A percentile compares a stretch with the other conserved stretches of the same genome.
Evolutionary conservation across 140 eudicot species (phyloP).

Genomic region (Senecio squalidus): DNA sequence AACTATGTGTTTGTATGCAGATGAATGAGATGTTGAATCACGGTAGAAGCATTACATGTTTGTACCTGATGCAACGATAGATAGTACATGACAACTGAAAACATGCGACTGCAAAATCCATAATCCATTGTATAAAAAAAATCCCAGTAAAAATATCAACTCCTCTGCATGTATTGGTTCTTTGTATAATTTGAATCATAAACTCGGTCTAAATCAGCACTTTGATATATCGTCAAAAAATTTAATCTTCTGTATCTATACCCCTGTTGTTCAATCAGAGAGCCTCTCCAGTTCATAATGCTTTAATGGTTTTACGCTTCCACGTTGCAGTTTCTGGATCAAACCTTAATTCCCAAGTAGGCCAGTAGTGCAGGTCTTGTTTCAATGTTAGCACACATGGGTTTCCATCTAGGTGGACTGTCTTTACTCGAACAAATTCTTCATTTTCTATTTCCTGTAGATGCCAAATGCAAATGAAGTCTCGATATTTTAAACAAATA

Average conservation of each 20-base stretch:
- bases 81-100: background rate
- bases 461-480: background rate
- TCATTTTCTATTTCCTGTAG: slow-evolving; percentile 59
- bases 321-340: slow-evolving; percentile 60
- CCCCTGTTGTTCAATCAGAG: slow-evolving; percentile 2
- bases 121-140: slow-evolving; percentile 7
- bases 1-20: background rate
- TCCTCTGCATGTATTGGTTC: background rate
- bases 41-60: background rate
- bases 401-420: slow-evolving; percentile 67
- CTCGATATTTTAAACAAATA: background rate
- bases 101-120: slow-evolving; percentile 1
- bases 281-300: slow-evolving; percentile 25
- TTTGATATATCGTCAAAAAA: slow-evolving; percentile 8
- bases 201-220: slow-evolving; percentile 15
- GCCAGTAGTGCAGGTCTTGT: slow-evolving; percentile 92
- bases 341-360: slow-evolving; percentile 75
- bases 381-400: slow-evolving; percentile 70
- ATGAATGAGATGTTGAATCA: background rate
- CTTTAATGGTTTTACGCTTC: slow-evolving; percentile 53
- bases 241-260: slow-evolving; percentile 6
- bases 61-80: slow-evolving; percentile 9
- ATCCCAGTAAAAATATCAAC: background rate
- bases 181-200: slow-evolving; percentile 8
- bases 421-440: slow-evolving; percentile 68